These are phyloP conservation scores for Ceratobasidium theobromae DNA, from an alignment of 1,284 basidiomycete species.

Conservation along the genomic window DNA sequence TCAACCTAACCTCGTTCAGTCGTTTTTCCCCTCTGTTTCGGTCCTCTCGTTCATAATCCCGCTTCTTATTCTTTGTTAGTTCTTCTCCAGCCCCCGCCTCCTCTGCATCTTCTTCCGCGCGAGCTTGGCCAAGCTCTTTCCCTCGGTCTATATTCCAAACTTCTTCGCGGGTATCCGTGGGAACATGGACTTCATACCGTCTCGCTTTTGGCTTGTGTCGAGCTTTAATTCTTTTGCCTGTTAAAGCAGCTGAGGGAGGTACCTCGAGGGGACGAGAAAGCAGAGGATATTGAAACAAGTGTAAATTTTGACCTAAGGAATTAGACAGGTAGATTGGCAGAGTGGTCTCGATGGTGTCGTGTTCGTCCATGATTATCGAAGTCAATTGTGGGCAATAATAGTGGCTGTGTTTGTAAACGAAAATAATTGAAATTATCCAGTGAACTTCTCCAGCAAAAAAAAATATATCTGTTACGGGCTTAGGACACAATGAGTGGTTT, in stretches of 20 bases:
- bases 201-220: constrained; percentile 63
- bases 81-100: constrained; percentile 46
- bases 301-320: constrained; percentile 59
- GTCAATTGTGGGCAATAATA: too few relatives aligned
- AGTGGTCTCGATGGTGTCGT: constrained; percentile 34
- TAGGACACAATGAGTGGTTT: constrained; percentile 28
- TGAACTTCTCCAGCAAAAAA: too few relatives aligned
- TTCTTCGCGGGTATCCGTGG: constrained; percentile 69
- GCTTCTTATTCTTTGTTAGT: constrained; percentile 28
- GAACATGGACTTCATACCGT: constrained; percentile 72
- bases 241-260: constrained; percentile 67
- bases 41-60: constrained; percentile 31
- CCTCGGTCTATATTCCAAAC: constrained; percentile 74
- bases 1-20: constrained; percentile 65
- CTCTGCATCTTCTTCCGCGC: constrained; percentile 58
- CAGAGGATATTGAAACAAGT: constrained; percentile 76
- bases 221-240: constrained; percentile 72
- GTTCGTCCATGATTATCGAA: constrained; percentile 34
- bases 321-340: constrained; percentile 71
- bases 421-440: too few relatives aligned
- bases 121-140: constrained; percentile 64
- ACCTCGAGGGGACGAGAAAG: constrained; percentile 68
- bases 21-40: constrained; percentile 38
- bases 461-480: too few relatives aligned
- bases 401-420: too few relatives aligned